phyloP scores from a whole-genome alignment of 1,284 basidiomycete genomes.

The Irpex sp. region DNA sequence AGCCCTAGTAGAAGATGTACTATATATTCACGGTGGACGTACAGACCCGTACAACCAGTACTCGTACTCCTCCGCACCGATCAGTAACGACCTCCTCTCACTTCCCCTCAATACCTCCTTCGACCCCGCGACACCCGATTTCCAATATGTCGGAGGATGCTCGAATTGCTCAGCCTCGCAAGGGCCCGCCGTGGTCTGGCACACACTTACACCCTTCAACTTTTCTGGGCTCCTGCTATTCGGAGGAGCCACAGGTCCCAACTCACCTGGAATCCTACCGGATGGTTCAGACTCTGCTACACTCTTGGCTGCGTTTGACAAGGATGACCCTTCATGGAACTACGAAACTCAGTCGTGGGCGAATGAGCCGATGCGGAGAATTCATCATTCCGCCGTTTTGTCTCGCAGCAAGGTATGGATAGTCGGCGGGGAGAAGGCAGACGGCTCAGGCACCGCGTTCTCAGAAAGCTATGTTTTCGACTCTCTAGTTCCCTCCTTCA shows the following conservation, averaged over 20 bases:
- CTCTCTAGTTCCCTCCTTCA: slow-evolving; percentile 48
- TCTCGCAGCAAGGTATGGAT: slow-evolving; percentile 51
- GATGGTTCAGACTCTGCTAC: slow-evolving; percentile 61
- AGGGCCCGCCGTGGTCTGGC: slow-evolving; percentile 74
- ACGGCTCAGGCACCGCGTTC: slow-evolving; percentile 67
- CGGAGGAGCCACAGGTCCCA: slow-evolving; percentile 70
- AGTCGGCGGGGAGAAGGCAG: slow-evolving; percentile 73
- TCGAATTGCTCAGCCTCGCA: slow-evolving; percentile 39
- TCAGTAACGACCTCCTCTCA: slow-evolving; percentile 63
- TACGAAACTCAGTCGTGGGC: slow-evolving; percentile 54
- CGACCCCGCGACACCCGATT: slow-evolving; percentile 56
- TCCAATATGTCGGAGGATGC: slow-evolving; percentile 52
- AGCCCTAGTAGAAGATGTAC: slow-evolving; percentile 53
- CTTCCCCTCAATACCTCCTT: slow-evolving; percentile 66
- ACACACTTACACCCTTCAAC: slow-evolving; percentile 68
- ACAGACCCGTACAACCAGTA: slow-evolving; percentile 65
- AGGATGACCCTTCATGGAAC: slow-evolving; percentile 40
- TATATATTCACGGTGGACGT: slow-evolving; percentile 79
- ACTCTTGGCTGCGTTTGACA: slow-evolving; percentile 44
- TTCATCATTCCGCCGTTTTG: slow-evolving; percentile 64
- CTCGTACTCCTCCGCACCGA: slow-evolving; percentile 73
- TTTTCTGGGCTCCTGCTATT: slow-evolving; percentile 56
- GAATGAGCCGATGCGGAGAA: slow-evolving; percentile 66
- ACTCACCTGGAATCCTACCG: slow-evolving; percentile 48
- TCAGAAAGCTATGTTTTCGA: slow-evolving; percentile 66